Percentiles rank a stretch among this genome's conserved stretches.
Evolutionary conservation across 352 stramenopile species (phyloP).

Genomic region (Globisporangium radiosum): DNA sequence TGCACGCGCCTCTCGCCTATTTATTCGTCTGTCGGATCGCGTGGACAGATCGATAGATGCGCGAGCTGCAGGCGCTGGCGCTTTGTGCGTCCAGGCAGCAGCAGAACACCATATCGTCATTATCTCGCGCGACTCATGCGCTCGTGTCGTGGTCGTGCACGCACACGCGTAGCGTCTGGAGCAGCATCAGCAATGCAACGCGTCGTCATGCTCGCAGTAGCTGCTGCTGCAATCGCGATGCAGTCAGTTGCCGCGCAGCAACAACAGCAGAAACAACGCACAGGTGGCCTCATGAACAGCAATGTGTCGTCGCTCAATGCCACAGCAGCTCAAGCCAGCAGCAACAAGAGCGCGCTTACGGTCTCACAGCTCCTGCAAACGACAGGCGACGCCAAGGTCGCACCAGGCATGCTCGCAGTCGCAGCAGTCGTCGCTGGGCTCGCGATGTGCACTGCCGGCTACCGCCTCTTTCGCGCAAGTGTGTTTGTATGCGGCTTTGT

Average conservation of each 20-base stretch:
- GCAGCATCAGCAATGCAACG: no score
- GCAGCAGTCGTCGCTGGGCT: conserved; percentile 36
- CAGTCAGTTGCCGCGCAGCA: neutral
- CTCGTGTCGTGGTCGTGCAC: no score
- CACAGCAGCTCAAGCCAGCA: neutral
- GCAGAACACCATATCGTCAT: no score
- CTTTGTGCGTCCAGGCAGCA: no score
- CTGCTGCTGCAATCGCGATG: neutral
- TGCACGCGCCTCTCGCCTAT: no score
- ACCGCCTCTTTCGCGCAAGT: conserved; percentile 51
- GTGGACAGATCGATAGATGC: no score
- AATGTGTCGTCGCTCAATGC: conserved; percentile 2
- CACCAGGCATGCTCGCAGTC: conserved; percentile 28
- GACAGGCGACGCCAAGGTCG: conserved; percentile 20
- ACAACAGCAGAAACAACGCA: neutral
- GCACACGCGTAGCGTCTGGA: no score
- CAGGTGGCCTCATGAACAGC: neutral
- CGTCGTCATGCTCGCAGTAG: neutral
- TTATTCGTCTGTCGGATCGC: no score
- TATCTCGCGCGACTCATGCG: no score
- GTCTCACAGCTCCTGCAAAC: conserved; percentile 7
- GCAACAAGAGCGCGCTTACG: conserved; percentile 1
- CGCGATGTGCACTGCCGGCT: conserved; percentile 38
- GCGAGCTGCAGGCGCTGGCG: no score
- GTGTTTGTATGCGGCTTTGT: conserved; percentile 60